Percentiles rank a stretch among this genome's conserved stretches.
Conservation (phyloP, 2,329 filamentous ascomycete species). For the Leptographium lundbergii region DNA sequence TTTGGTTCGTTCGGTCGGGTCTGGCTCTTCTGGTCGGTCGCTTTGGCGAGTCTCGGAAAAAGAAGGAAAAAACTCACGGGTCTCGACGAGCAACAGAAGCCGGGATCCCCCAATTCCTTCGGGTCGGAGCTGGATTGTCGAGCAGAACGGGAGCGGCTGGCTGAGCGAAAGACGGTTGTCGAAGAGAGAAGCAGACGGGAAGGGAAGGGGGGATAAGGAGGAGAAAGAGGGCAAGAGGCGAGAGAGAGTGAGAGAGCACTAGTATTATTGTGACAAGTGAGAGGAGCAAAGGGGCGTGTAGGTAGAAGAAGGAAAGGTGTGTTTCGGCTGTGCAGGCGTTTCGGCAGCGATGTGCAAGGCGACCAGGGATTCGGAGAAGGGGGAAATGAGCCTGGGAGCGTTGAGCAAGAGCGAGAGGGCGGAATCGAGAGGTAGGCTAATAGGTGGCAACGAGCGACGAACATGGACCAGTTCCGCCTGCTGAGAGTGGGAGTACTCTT, state of each 20-base stretch:
- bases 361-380: neutral
- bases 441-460: neutral
- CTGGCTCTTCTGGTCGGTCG: no score
- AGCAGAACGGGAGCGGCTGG: neutral
- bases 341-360: neutral
- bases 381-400: neutral
- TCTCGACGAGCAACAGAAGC: no score
- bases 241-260: neutral
- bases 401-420: neutral
- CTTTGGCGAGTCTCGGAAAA: no score
- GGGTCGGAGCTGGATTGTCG: no score
- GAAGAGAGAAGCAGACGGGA: neutral
- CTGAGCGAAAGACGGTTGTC: neutral
- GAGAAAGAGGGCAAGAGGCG: neutral
- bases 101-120: no score
- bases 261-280: neutral
- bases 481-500: no score
- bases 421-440: neutral
- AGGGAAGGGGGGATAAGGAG: neutral
- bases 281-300: neutral
- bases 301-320: neutral
- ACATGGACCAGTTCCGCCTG: no score
- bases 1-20: no score
- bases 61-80: no score
- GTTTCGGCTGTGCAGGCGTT: slow-evolving; percentile 1